phyloP scores from a whole-genome alignment of 345 rosid species.

The Hibiscus tridactylites region DNA sequence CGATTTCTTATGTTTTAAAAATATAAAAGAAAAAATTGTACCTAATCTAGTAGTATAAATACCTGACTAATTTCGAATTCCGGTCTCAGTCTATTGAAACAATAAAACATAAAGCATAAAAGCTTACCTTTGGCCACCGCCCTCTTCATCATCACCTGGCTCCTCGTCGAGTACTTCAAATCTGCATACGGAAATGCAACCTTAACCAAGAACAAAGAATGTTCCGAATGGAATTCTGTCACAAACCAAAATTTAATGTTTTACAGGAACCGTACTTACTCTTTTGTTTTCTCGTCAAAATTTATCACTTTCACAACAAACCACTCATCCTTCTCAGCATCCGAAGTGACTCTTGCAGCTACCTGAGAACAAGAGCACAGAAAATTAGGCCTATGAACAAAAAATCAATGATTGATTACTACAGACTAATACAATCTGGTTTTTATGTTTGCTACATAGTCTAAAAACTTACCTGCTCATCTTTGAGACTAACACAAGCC shows the following conservation, averaged over 20 bases:
- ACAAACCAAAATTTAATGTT: neutral
- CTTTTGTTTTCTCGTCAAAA: slow-evolving; percentile 84
- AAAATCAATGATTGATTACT: neutral
- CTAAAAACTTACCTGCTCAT: slow-evolving; percentile 66
- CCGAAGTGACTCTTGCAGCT: slow-evolving; percentile 81
- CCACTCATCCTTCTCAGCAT: slow-evolving; percentile 93
- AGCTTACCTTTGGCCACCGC: slow-evolving; percentile 66
- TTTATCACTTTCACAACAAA: slow-evolving; percentile 82
- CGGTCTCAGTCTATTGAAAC: neutral
- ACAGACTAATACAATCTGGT: neutral
- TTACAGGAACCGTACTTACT: slow-evolving; percentile 43
- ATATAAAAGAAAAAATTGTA: neutral
- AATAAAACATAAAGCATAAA: neutral
- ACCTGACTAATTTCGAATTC: neutral
- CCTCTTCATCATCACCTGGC: slow-evolving; percentile 95
- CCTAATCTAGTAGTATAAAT: neutral
- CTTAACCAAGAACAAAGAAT: neutral
- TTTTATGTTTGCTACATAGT: neutral
- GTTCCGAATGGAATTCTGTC: neutral
- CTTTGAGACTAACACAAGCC: slow-evolving; percentile 61
- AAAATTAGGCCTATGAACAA: neutral
- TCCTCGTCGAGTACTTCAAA: slow-evolving; percentile 95
- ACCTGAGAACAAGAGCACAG: slow-evolving; percentile 43
- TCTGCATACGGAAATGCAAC: slow-evolving; percentile 30
- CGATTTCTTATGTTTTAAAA: neutral